Evolutionary conservation across 2,329 filamentous ascomycete species (phyloP).

Genomic region (Diaporthe nobilis): DNA sequence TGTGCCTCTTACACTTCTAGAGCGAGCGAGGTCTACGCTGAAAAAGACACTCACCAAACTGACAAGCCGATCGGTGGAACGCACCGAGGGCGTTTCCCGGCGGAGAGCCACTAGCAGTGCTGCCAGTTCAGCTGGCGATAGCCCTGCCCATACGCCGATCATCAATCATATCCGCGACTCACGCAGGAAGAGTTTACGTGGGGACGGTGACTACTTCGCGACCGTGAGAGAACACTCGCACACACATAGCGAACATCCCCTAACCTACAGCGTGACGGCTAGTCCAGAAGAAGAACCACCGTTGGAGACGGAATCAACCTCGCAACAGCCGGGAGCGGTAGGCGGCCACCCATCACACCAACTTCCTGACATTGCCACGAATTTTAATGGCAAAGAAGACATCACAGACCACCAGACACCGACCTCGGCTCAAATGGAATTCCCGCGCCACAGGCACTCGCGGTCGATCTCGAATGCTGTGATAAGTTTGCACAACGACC

Average conservation of each 20-base stretch:
- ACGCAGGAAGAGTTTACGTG: constrained; percentile 67
- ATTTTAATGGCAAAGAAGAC: constrained; percentile 56
- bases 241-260: constrained; percentile 75
- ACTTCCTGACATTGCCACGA: constrained; percentile 52
- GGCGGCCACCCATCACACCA: constrained; percentile 53
- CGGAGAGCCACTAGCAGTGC: constrained; percentile 73
- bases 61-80: constrained; percentile 69
- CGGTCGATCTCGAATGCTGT: constrained; percentile 62
- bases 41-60: constrained; percentile 77
- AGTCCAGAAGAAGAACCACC: constrained; percentile 71
- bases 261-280: constrained; percentile 81
- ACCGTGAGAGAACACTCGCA: constrained; percentile 51
- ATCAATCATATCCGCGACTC: constrained; percentile 67
- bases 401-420: constrained; percentile 49
- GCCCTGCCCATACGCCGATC: constrained; percentile 61
- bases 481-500: constrained; percentile 56
- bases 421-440: constrained; percentile 49
- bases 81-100: constrained; percentile 67
- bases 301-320: constrained; percentile 50
- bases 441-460: constrained; percentile 59
- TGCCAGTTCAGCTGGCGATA: constrained; percentile 74
- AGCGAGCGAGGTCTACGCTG: constrained; percentile 85
- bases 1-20: constrained; percentile 87
- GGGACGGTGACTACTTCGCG: constrained; percentile 67
- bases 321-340: constrained; percentile 56